phyloP scores from a whole-genome alignment of 139 green algal genomes.

The Chlamydomonas sphaeroides region DNA sequence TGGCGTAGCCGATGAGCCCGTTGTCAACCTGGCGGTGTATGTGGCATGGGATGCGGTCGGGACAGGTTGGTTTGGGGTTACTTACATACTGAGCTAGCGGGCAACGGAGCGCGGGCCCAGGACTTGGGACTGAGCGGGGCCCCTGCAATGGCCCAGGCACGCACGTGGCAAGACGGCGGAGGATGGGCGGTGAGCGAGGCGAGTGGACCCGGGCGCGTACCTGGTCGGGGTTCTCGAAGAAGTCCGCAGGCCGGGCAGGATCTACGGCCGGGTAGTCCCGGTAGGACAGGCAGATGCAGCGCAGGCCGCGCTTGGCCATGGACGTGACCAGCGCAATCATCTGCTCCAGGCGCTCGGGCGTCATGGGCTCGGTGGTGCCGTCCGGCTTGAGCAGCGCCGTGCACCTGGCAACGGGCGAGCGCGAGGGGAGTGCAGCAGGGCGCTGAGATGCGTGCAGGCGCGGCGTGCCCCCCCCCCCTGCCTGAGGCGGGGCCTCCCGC shows the following conservation, averaged over 20 bases:
- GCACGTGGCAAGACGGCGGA: no score
- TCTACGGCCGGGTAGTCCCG: slow-evolving; percentile 62
- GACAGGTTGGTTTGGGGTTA: no score
- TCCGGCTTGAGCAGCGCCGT: slow-evolving; percentile 53
- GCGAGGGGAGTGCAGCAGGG: neutral
- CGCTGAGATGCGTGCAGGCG: no score
- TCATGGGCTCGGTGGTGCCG: slow-evolving; percentile 66
- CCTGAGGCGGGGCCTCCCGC: no score
- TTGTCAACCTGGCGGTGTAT: slow-evolving; percentile 54
- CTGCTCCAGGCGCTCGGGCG: slow-evolving; percentile 51
- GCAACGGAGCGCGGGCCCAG: no score
- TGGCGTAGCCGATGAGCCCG: slow-evolving; percentile 53
- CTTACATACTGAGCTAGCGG: no score
- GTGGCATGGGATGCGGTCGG: no score
- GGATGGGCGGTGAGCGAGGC: neutral
- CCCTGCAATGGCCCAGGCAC: no score
- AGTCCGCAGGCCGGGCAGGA: slow-evolving; percentile 41
- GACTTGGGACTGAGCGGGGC: no score
- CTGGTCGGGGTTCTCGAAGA: slow-evolving; percentile 75
- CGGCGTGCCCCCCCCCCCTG: no score
- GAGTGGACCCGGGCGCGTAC: neutral
- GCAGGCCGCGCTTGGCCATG: slow-evolving; percentile 73
- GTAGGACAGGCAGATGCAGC: slow-evolving; percentile 85
- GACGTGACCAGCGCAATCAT: slow-evolving; percentile 51
- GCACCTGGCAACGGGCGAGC: slow-evolving; percentile 53